Base-by-base conservation (phyloP, 2,329 filamentous ascomycete genomes). In the Microdochium paspali region DNA sequence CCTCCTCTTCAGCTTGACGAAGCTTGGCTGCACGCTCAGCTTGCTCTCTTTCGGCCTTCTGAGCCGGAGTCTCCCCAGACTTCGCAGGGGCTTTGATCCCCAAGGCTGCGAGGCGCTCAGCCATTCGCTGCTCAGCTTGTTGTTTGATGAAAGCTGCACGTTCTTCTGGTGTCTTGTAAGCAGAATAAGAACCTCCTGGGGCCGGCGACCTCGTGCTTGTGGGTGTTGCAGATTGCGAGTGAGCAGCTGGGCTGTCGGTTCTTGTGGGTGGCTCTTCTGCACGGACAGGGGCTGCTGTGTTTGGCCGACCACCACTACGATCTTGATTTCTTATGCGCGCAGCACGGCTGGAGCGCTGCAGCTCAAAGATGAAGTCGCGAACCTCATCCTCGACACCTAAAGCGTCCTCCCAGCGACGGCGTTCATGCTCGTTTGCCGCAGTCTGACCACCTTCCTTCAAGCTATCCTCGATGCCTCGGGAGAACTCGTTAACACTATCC, bases 341-440 rank as follows among this genome's bases (percentile, higher is more conserved):
- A 53, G 88, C 77, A 54, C 90, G 82, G 63, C 89, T 94, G 52
- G 84, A 87, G 51, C 91, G 82, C 63, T 96, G 90, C 46, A 98
- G 72, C 56, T 97, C 93, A 62, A 93, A 97, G 63, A 98, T 98
- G 66, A 98, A 97, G 61, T 98, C 93, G 59, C 90, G 88, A 51
- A 97, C 86, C 59, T 95, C 90, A 59, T 98, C 91, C 62, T 98
- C 93, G 24, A 98, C 93, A 24, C 93, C 93, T 31, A 98, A 76
- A 10, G 82, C 93, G 66, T 98, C 93, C 57, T 98, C 90, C 93
- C 93, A 98, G 51, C 93, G 81, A 51, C 93, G 82, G 58, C 81
- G 84, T 70, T 98, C 93, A 62, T 96, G 90, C 66, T 96, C 89
- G 52, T 83, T 87, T 3, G 83, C 80, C 32, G 82, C 84, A 56